These are phyloP conservation scores for Oryza meyeriana DNA, from an alignment of 176 grass and related monocot species.

Conservation along the genomic window DNA sequence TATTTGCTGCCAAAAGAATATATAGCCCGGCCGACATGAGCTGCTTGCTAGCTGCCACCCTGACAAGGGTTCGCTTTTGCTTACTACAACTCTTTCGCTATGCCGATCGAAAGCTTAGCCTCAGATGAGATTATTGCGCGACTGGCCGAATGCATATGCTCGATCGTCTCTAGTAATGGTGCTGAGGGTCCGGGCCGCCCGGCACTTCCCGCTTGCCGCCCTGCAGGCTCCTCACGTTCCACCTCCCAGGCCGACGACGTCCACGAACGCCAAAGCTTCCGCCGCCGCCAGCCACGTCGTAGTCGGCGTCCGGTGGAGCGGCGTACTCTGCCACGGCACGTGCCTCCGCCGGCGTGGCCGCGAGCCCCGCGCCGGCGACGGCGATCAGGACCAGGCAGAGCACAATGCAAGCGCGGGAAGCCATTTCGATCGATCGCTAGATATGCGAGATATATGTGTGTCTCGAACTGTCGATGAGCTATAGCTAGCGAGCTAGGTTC, in stretches of 20 bases:
- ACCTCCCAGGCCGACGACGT: slow-evolving; percentile 25
- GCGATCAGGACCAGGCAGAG: slow-evolving; percentile 30
- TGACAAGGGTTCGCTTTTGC: background rate
- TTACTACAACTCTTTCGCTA: no score
- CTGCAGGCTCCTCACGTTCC: slow-evolving; percentile 37
- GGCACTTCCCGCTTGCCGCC: slow-evolving; percentile 57
- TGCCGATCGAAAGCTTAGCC: no score
- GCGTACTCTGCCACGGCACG: background rate
- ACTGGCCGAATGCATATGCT: no score
- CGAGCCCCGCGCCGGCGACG: slow-evolving; percentile 26
- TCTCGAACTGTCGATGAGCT: background rate
- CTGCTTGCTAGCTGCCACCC: background rate
- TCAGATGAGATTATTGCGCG: no score
- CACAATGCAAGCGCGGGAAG: slow-evolving; percentile 30
- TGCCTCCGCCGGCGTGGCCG: slow-evolving; percentile 3
- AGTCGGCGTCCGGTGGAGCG: background rate
- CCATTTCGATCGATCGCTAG: background rate
- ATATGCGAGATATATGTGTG: no score
- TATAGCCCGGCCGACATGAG: background rate
- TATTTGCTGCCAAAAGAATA: background rate
- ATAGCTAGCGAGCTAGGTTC: background rate
- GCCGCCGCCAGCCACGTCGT: background rate
- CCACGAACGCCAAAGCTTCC: background rate
- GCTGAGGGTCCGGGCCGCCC: slow-evolving; percentile 65
- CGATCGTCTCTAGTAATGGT: slow-evolving; percentile 47